Percentiles rank a stretch among this genome's conserved stretches.
phyloP scores from a whole-genome alignment of 1,139 yeast species.

The Yamadazyma sp. region DNA sequence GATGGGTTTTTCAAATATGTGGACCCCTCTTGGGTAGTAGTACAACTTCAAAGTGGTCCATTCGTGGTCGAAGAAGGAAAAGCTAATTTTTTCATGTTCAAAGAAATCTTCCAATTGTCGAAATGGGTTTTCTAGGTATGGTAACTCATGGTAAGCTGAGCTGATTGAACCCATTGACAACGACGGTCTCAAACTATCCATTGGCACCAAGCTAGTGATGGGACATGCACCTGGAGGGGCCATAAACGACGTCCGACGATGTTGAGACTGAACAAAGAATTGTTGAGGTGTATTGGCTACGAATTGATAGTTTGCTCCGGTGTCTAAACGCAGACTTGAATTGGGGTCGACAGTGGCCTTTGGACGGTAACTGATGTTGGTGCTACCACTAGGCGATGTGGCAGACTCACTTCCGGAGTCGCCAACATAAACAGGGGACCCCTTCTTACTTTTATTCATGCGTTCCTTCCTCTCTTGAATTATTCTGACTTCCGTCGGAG shows the following conservation, averaged over 20 bases:
- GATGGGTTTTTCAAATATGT: conserved; percentile 12
- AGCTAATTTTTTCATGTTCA: conserved; percentile 2
- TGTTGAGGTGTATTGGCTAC: conserved; percentile 2
- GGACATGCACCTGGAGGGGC: neutral
- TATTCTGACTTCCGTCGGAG: conserved; percentile 25
- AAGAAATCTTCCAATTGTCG: conserved; percentile 6
- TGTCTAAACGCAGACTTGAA: neutral
- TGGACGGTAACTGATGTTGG: neutral
- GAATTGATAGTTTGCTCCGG: neutral
- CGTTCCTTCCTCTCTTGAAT: conserved; percentile 26
- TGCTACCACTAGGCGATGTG: neutral
- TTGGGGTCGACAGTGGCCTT: neutral
- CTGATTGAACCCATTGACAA: conserved; percentile 2
- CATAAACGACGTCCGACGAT: neutral
- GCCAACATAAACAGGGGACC: neutral
- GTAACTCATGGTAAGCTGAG: neutral
- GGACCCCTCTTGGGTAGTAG: conserved; percentile 4
- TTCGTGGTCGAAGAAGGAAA: conserved; percentile 3
- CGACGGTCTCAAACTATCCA: neutral
- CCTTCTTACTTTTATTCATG: conserved; percentile 15
- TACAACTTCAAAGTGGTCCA: conserved; percentile 6
- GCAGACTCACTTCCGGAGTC: neutral
- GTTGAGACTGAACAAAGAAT: neutral
- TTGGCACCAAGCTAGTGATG: conserved; percentile 1
- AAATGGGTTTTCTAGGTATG: conserved; percentile 4